Percentiles rank a stretch among this genome's conserved stretches.
phyloP scores from a whole-genome alignment of 148 eudicot species.

The Talinum fruticosum region DNA sequence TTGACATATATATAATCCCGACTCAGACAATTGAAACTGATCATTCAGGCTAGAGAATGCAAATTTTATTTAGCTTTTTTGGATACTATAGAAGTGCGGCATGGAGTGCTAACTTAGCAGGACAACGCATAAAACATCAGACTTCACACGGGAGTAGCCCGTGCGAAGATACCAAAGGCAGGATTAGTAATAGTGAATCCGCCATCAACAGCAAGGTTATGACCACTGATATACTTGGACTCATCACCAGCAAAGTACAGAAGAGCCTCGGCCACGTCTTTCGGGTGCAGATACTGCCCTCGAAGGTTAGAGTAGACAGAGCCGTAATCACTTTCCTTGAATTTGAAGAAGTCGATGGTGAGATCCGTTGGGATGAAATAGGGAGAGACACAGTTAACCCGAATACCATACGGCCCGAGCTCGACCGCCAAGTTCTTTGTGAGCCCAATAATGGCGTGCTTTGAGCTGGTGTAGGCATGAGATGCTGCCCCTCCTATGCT shows the following conservation, averaged over 20 bases:
- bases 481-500: constrained; percentile 22
- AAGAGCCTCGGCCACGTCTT: constrained; percentile 50
- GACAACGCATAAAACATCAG: too few relatives aligned
- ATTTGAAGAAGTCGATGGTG: neutral
- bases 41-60: too few relatives aligned
- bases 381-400: constrained; percentile 49
- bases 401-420: constrained; percentile 35
- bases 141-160: neutral
- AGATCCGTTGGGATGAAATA: constrained; percentile 15
- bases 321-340: neutral
- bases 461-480: constrained; percentile 30
- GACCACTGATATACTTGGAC: constrained; percentile 49
- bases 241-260: constrained; percentile 49
- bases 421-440: constrained; percentile 29
- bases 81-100: too few relatives aligned
- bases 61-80: too few relatives aligned
- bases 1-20: too few relatives aligned
- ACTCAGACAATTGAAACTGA: too few relatives aligned
- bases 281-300: constrained; percentile 26
- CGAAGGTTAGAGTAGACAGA: constrained; percentile 30
- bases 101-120: too few relatives aligned
- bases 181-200: constrained; percentile 30
- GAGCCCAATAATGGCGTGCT: constrained; percentile 35
- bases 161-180: constrained; percentile 10
- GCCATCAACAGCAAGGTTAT: constrained; percentile 48